These are phyloP conservation scores for Clarkia xantiana DNA, from an alignment of 345 rosid genomes.

Conservation along the genomic window DNA sequence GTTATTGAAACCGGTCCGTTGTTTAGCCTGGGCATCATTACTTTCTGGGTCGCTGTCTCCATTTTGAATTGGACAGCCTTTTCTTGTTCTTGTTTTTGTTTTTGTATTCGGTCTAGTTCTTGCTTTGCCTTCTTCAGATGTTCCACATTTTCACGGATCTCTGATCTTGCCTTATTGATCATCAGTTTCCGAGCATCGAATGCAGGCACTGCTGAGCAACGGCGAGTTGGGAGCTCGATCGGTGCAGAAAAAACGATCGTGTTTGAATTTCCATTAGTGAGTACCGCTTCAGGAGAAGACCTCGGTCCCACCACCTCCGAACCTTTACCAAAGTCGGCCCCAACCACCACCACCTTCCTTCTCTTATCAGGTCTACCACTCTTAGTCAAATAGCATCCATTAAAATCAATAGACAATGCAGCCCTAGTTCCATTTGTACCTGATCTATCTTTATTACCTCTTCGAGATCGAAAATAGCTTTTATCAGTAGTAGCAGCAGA, in stretches of 20 bases:
- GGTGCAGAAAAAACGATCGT: conserved; percentile 27
- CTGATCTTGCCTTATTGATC: conserved; percentile 59
- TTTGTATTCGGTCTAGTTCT: no score
- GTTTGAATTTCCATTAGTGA: not conserved
- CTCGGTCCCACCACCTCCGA: conserved; percentile 19
- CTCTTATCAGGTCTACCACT: conserved; percentile 56
- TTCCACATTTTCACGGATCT: conserved; percentile 51
- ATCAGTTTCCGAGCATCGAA: conserved; percentile 77
- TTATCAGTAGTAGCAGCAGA: conserved; percentile 35
- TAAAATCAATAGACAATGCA: not conserved
- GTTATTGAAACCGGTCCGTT: conserved; percentile 39
- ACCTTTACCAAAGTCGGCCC: conserved; percentile 33
- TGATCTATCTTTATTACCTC: conserved; percentile 36
- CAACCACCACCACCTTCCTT: conserved; percentile 41
- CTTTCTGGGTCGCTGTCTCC: no score
- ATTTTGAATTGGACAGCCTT: conserved; percentile 4
- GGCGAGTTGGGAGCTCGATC: conserved; percentile 30
- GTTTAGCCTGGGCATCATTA: no score
- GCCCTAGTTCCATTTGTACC: conserved; percentile 39
- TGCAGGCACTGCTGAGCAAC: conserved; percentile 41
- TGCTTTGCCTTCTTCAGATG: conserved; percentile 29
- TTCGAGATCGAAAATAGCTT: conserved; percentile 30
- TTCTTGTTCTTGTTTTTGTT: conserved; percentile 11
- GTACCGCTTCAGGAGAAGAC: conserved; percentile 20
- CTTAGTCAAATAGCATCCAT: conserved; percentile 27